phyloP scores from a whole-genome alignment of 306 rosid genomes.

The Citrullus colocynthis region DNA sequence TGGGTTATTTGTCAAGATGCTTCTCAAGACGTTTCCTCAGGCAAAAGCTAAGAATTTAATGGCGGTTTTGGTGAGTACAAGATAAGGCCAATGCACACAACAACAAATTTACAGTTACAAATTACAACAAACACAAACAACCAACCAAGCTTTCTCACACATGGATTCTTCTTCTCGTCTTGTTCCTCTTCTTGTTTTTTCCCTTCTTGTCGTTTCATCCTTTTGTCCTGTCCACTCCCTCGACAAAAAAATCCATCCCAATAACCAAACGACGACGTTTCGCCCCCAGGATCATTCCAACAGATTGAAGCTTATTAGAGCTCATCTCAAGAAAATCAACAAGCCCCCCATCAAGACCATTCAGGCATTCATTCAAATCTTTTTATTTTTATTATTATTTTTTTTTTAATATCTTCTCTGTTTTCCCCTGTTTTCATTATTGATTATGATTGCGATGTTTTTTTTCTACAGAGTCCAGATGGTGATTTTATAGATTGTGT shows the following conservation, averaged over 20 bases:
- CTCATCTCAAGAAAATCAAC: slow-evolving; percentile 55
- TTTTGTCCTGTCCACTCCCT: slow-evolving; percentile 35
- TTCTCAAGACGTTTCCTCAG: background rate
- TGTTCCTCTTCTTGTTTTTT: background rate
- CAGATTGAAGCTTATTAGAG: slow-evolving; percentile 34
- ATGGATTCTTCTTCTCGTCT: slow-evolving; percentile 31
- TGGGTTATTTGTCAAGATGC: background rate
- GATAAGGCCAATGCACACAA: background rate
- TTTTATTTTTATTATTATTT: background rate
- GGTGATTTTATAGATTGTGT: slow-evolving; percentile 87
- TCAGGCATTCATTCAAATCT: slow-evolving; percentile 29
- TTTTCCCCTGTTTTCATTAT: slow-evolving; percentile 14
- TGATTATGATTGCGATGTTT: background rate
- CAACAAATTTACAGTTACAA: background rate
- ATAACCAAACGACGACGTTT: slow-evolving; percentile 32
- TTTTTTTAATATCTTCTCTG: background rate
- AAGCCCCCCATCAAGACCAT: slow-evolving; percentile 66
- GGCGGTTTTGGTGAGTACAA: background rate
- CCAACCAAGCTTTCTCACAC: background rate
- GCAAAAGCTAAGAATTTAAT: background rate
- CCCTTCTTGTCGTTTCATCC: slow-evolving; percentile 16
- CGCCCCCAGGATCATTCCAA: slow-evolving; percentile 37
- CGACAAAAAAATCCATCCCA: slow-evolving; percentile 10
- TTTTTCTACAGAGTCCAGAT: slow-evolving; percentile 9
- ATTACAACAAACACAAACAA: background rate